Evolutionary conservation across 441 rosid species (phyloP), one percentile per base, ranked within the genome.

Genomic region (Mallotus japonicus): DNA sequence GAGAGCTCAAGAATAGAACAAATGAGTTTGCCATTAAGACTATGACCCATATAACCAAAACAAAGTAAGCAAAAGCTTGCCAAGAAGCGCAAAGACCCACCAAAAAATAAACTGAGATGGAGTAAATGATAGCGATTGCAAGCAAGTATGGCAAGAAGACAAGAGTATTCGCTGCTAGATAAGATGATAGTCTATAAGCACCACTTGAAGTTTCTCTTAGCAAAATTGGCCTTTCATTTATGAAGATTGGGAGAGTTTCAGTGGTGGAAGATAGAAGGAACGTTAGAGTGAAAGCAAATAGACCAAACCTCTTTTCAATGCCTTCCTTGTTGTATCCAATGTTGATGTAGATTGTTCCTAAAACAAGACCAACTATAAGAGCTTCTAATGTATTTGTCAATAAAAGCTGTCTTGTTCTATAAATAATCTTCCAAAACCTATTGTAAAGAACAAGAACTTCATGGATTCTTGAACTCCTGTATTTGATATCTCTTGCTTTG

Each of bases 241-340:
- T 86, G 88, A 92, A 92, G 79, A 94, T 87, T 1, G 98, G 97
- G 3, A 94, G 93, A 17, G 97, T 86, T 76, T 94, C 96, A 0
- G 96, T 94, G 32, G 95, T 92, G 56, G 96, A 86, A 49, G 98
- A 92, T 66, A 93, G 96, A 65, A 91, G 97, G 77, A 93, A 90
- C 2, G 97, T 93, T 75, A 92, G 96, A 13, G 97, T 91, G 80
- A 93, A 93, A 2, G 98, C 98, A 66, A 93, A 93, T 28, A 93
- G 88, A 34, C 98, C 98, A 49, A 80, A 90, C 77, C 97, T 81
- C 60, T 93, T 91, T 63, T 87, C 83, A 5, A 91, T 88, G 3
- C 96, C 97, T 81, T 85, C 81, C 74, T 87, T 89, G 68, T 82
- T 79, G 15, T 64, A 82, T 47, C 96, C 97, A 28, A 90, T 85